Base-by-base conservation (phyloP, 441 rosid genomes). In the Lepidium campestre region DNA sequence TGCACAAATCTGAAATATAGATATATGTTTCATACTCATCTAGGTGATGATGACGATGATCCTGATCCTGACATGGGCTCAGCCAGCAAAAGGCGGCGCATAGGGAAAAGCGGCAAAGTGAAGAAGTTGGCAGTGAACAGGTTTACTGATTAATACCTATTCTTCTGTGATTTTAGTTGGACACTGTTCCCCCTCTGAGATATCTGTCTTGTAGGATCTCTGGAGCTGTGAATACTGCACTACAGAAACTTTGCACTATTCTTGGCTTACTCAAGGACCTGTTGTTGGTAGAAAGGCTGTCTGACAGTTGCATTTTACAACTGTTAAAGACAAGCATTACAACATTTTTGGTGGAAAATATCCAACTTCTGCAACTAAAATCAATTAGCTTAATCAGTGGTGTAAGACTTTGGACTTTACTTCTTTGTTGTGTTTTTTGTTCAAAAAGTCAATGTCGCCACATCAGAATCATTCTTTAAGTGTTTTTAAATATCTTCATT, bases 231-330 rank as follows among this genome's bases (percentile, higher is more conserved):
- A 88, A 77, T 83, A 77, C 85, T 22, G 81, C 84, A 71, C 81
- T 87, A 56, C 99, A 95, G 86, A 95, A 95, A 76, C 92, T 95
- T 41, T 95, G 98, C 77, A 86, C 98, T 31, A 83, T 95, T 77
- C 86, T 95, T 63, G 96, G 89, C 72, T 84, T 92, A 59, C 87
- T 95, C 58, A 90, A 86, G 85, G 98, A 95, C 79, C 86, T 95
- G 76, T 77, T 92, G 70, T 57, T 88, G 65, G 84, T 89, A 59
- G 99, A 95, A 88, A 90, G 79, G 79, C 77, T 95, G 65, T 92
- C 99, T 50, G 99, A 95, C 83, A 88, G 98, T 80, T 92, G 97
- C 85, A 91, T 95, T 74, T 78, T 95, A 56, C 99, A 95, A 79
- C 82, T 95, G 73, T 78, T 90, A 68, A 95, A 83, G 82, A 95